phyloP scores from a whole-genome alignment of 2,329 filamentous ascomycete genomes.

The Aspergillus ruber region DNA sequence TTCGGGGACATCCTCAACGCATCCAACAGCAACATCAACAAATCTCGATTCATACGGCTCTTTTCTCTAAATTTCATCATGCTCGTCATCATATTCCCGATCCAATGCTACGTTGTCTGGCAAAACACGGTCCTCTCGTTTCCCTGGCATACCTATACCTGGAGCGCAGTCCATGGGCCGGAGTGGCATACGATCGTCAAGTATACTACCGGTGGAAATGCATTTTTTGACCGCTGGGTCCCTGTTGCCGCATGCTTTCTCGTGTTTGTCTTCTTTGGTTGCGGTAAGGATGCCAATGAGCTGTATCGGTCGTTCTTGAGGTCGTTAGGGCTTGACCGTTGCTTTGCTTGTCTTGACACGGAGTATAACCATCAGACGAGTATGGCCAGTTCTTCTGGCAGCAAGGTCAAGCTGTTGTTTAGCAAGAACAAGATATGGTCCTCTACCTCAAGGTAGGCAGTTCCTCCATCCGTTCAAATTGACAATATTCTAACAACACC shows the following conservation, averaged over 20 bases:
- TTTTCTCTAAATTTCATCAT: conserved; percentile 47
- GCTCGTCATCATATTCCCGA: conserved; percentile 49
- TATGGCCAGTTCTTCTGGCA: conserved; percentile 19
- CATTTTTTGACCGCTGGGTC: conserved; percentile 54
- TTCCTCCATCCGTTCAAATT: not conserved
- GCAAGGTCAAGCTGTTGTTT: conserved; percentile 21
- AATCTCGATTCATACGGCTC: conserved; percentile 55
- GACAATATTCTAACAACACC: conserved; percentile 1
- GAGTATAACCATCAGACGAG: conserved; percentile 7
- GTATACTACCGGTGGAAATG: conserved; percentile 38
- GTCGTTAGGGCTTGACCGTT: conserved; percentile 35
- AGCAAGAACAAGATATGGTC: conserved; percentile 13
- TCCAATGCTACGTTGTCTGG: conserved; percentile 47
- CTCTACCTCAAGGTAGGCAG: conserved; percentile 12
- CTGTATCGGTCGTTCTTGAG: conserved; percentile 47
- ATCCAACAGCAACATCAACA: conserved; percentile 46
- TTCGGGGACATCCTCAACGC: conserved; percentile 52
- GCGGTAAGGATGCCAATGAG: conserved; percentile 53
- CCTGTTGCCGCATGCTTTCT: conserved; percentile 49
- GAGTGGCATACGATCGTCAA: conserved; percentile 47
- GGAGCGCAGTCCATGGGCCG: conserved; percentile 47
- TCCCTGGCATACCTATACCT: conserved; percentile 44
- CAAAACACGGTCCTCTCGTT: conserved; percentile 31
- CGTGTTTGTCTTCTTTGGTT: conserved; percentile 59
- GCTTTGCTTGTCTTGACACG: conserved; percentile 20